These are phyloP conservation scores for Nicotiana attenuata DNA, from an alignment of 257 asterid genomes.

Conservation along the genomic window DNA sequence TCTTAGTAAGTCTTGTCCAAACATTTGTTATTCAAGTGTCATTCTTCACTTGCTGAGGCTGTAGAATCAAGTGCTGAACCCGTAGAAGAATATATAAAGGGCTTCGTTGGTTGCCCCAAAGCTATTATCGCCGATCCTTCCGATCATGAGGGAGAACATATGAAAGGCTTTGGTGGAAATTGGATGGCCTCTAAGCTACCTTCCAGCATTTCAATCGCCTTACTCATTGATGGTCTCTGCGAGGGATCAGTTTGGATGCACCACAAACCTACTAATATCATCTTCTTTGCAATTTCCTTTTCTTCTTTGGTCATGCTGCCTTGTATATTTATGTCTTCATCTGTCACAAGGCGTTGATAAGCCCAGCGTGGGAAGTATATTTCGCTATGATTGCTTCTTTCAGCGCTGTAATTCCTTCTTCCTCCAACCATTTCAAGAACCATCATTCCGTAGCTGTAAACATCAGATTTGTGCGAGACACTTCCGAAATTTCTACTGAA, in stretches of 20 bases:
- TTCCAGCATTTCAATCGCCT: constrained; percentile 30
- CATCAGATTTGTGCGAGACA: constrained; percentile 29
- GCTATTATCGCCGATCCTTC: neutral
- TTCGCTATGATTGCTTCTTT: neutral
- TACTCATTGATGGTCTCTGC: constrained; percentile 23
- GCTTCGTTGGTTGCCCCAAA: neutral
- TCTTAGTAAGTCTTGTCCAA: neutral
- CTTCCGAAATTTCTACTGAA: constrained; percentile 16
- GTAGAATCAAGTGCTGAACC: constrained; percentile 1
- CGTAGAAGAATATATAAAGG: neutral
- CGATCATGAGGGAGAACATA: constrained; percentile 10
- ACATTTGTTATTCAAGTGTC: neutral
- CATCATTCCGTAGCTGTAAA: constrained; percentile 35
- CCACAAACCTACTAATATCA: constrained; percentile 30
- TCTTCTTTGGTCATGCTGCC: constrained; percentile 1
- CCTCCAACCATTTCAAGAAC: constrained; percentile 27
- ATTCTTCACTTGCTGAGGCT: neutral
- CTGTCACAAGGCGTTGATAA: constrained; percentile 9
- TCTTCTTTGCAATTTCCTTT: constrained; percentile 12
- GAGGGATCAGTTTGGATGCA: constrained; percentile 26
- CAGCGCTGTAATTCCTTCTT: constrained; percentile 12
- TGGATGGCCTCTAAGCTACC: constrained; percentile 11
- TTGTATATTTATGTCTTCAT: neutral
- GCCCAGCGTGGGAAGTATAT: constrained; percentile 26
- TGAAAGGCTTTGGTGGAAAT: constrained; percentile 18